Evolutionary conservation across 306 rosid genomes (phyloP).

Genomic region (Cercis canadensis): DNA sequence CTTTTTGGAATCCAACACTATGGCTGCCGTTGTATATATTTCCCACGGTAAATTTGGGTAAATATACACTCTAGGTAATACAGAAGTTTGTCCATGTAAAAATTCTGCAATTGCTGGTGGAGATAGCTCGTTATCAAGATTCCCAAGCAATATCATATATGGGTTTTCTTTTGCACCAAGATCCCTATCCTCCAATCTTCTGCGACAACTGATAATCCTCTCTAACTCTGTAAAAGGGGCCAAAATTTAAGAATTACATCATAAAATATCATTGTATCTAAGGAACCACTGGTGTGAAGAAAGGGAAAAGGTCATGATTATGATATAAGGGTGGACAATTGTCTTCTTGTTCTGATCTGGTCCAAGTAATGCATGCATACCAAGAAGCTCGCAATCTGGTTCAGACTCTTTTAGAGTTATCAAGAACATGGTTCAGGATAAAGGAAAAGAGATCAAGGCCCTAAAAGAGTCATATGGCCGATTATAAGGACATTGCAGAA

Average conservation of each 20-base stretch:
- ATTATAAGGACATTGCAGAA: too few relatives aligned
- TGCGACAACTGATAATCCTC: slow-evolving; percentile 22
- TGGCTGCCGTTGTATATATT: slow-evolving; percentile 52
- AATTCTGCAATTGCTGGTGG: slow-evolving; percentile 57
- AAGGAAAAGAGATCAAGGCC: too few relatives aligned
- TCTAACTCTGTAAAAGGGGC: slow-evolving; percentile 19
- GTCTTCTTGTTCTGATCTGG: too few relatives aligned
- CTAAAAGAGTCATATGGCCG: too few relatives aligned
- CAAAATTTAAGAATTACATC: neutral
- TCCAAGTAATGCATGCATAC: too few relatives aligned
- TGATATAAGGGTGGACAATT: too few relatives aligned
- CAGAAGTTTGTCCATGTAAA: slow-evolving; percentile 47
- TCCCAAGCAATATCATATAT: slow-evolving; percentile 64
- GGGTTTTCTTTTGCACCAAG: slow-evolving; percentile 49
- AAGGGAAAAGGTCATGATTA: too few relatives aligned
- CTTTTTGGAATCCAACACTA: slow-evolving; percentile 51
- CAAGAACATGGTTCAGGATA: too few relatives aligned
- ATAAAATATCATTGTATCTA: too few relatives aligned
- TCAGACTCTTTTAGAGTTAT: too few relatives aligned
- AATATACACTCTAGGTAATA: slow-evolving; percentile 57
- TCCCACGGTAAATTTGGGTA: slow-evolving; percentile 55
- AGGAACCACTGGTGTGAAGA: too few relatives aligned
- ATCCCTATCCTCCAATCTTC: slow-evolving; percentile 54
- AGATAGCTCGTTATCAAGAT: slow-evolving; percentile 61
- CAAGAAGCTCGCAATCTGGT: too few relatives aligned